These are phyloP conservation scores for Xylariaceae sp. DNA, from an alignment of 2,329 filamentous ascomycete species.

Conservation along the genomic window DNA sequence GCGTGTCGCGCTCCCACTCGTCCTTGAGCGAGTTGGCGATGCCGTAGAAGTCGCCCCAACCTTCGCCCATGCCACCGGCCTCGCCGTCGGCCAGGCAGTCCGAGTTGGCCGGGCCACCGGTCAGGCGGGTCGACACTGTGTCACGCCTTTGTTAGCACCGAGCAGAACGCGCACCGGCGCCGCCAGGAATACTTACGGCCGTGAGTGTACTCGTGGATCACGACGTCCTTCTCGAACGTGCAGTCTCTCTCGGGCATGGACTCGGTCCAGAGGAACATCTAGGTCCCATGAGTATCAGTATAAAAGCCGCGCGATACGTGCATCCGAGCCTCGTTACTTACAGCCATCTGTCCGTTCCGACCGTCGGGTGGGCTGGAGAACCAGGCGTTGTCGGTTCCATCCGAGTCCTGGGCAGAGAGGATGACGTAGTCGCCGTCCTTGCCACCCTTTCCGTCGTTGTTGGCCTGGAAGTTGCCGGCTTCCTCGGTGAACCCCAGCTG, in stretches of 20 bases:
- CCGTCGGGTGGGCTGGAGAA: constrained; percentile 46
- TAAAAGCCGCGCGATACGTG: no score
- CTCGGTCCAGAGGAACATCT: constrained; percentile 52
- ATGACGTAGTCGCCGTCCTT: constrained; percentile 47
- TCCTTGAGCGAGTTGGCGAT: constrained; percentile 42
- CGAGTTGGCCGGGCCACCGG: constrained; percentile 51
- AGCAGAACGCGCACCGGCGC: not conserved
- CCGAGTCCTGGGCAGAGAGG: constrained; percentile 51
- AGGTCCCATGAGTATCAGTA: constrained; percentile 2
- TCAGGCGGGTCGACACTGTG: constrained; percentile 49
- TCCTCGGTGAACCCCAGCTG: constrained; percentile 51
- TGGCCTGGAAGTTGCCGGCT: constrained; percentile 54
- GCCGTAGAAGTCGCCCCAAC: constrained; percentile 46
- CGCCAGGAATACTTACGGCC: constrained; percentile 31
- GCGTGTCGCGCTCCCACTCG: constrained; percentile 37
- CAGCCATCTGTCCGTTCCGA: constrained; percentile 44
- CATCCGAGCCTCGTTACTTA: no score
- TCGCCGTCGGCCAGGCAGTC: constrained; percentile 39
- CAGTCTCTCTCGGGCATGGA: constrained; percentile 46
- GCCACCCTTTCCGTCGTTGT: constrained; percentile 51
- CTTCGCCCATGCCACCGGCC: constrained; percentile 45
- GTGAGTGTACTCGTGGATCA: constrained; percentile 57
- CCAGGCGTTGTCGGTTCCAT: constrained; percentile 49
- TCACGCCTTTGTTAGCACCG: not conserved
- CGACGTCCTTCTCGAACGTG: constrained; percentile 52